These are phyloP conservation scores for Cercospora sesami DNA, from an alignment of 2,329 filamentous ascomycete species.

Conservation along the genomic window DNA sequence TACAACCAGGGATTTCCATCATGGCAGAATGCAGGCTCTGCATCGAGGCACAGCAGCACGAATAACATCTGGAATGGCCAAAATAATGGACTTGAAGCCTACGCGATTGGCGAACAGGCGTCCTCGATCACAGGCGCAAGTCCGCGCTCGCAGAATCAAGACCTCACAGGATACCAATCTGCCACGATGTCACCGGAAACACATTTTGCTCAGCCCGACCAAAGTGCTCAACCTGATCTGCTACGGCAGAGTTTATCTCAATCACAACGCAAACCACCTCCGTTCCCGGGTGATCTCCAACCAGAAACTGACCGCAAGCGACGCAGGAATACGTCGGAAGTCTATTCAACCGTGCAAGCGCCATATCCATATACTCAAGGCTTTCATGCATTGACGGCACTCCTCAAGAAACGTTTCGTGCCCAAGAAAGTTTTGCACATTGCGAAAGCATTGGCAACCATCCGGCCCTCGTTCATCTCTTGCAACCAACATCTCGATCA, in stretches of 20 bases:
- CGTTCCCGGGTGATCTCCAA: conserved; percentile 35
- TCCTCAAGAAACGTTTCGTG: conserved; percentile 76
- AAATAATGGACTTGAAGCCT: conserved; percentile 52
- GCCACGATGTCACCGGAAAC: conserved; percentile 35
- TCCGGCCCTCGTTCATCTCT: conserved; percentile 89
- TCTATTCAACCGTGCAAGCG: conserved; percentile 86
- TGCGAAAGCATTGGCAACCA: conserved; percentile 81
- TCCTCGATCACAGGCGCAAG: conserved; percentile 59
- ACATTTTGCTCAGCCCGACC: conserved; percentile 36
- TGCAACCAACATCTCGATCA: conserved; percentile 85
- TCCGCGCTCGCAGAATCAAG: conserved; percentile 56
- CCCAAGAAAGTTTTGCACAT: conserved; percentile 76
- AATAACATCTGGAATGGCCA: conserved; percentile 46
- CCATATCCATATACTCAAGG: conserved; percentile 88
- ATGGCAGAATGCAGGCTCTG: conserved; percentile 40
- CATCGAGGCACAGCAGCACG: conserved; percentile 46
- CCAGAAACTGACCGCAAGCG: conserved; percentile 46
- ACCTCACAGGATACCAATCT: conserved; percentile 44
- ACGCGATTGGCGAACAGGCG: conserved; percentile 61
- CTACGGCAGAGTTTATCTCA: conserved; percentile 40
- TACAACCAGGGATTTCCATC: conserved; percentile 30
- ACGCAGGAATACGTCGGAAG: conserved; percentile 71
- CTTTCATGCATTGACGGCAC: conserved; percentile 83
- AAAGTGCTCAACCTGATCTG: conserved; percentile 35
- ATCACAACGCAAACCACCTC: conserved; percentile 33